A percentile compares a stretch with the other conserved stretches of the same genome.
These are phyloP conservation scores for Gymnopilus junonius DNA, from an alignment of 768 basidiomycete genomes.

Conservation along the genomic window DNA sequence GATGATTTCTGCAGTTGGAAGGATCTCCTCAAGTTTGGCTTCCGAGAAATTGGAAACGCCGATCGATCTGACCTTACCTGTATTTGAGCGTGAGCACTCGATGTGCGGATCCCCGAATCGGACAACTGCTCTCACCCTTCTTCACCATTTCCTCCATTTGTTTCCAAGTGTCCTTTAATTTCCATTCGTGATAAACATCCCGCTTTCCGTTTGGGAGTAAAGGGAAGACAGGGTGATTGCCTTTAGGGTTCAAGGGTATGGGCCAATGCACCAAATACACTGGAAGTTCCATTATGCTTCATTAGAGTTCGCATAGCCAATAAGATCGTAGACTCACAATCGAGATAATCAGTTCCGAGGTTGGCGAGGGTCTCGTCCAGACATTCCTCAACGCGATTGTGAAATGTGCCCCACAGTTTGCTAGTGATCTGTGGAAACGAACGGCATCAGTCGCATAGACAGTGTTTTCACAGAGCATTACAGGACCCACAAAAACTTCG, in stretches of 20 bases:
- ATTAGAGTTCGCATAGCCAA: constrained; percentile 15
- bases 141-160: constrained; percentile 78
- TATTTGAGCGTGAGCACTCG: constrained; percentile 3
- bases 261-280: constrained; percentile 86
- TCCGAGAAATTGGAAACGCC: constrained; percentile 82
- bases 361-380: constrained; percentile 77
- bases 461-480: not conserved
- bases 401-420: constrained; percentile 72
- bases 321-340: constrained; percentile 51
- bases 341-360: constrained; percentile 86
- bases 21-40: constrained; percentile 68
- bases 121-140: constrained; percentile 47
- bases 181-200: constrained; percentile 70
- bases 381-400: constrained; percentile 71
- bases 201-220: constrained; percentile 64
- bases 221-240: constrained; percentile 64
- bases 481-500: constrained; percentile 52
- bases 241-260: constrained; percentile 70
- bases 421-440: constrained; percentile 61
- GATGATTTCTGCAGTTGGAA: constrained; percentile 65
- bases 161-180: constrained; percentile 77
- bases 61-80: constrained; percentile 69
- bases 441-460: not conserved
- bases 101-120: not conserved
- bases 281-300: constrained; percentile 21